A percentile compares a stretch with the other conserved stretches of the same genome.
Evolutionary conservation across 352 stramenopile species (phyloP).

Genomic region (Globisporangium echinulatum): DNA sequence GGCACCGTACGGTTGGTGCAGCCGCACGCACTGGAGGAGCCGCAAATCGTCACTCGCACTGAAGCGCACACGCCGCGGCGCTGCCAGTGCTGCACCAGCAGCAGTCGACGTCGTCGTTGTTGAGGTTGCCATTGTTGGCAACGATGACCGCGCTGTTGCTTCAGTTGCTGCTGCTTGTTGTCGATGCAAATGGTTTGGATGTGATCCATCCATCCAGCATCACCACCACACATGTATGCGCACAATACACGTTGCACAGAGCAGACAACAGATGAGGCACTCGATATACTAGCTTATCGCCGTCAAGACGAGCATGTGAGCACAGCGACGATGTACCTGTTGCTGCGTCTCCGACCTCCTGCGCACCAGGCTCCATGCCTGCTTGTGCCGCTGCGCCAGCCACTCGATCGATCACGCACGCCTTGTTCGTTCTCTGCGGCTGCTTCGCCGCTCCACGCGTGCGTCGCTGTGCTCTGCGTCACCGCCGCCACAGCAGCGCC

Average conservation of each 20-base stretch:
- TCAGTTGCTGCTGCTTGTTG: not conserved
- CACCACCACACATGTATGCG: too few species aligned
- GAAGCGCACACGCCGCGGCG: slow-evolving; percentile 25
- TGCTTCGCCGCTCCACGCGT: not conserved
- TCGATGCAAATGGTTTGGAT: too few species aligned
- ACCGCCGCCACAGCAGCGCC: not conserved
- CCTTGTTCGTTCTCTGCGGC: slow-evolving; percentile 6
- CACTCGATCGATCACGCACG: not conserved
- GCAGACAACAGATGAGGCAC: too few species aligned
- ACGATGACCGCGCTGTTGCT: not conserved
- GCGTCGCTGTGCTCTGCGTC: too few species aligned
- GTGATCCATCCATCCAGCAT: too few species aligned
- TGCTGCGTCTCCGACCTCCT: not conserved
- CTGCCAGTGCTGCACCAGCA: not conserved
- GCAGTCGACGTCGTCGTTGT: too few species aligned
- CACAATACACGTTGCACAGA: too few species aligned
- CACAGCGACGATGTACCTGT: not conserved
- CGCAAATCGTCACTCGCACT: slow-evolving; percentile 32
- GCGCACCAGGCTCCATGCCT: not conserved
- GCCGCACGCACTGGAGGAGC: slow-evolving; percentile 33
- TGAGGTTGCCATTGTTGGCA: too few species aligned
- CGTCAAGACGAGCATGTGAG: not conserved
- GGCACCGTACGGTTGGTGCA: slow-evolving; percentile 35
- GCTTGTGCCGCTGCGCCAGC: not conserved
- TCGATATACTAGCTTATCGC: too few species aligned